phyloP scores from a whole-genome alignment of 306 rosid genomes.

The Oxytropis ochrocephala region DNA sequence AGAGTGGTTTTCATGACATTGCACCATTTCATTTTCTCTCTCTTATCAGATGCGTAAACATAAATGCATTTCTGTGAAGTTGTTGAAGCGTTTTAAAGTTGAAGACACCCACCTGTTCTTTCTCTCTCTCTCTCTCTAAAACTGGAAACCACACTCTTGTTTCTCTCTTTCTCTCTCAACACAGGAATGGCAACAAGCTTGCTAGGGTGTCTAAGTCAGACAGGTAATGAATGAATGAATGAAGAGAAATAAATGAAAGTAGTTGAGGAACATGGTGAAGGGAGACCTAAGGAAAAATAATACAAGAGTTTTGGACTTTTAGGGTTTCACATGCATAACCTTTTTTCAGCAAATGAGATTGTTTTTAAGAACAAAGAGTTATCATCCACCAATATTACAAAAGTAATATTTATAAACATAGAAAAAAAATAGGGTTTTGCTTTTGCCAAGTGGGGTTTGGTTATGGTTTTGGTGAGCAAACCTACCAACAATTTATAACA shows the following conservation, averaged over 20 bases:
- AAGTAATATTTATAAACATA: neutral
- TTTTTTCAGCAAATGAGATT: neutral
- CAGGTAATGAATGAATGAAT: constrained; percentile 53
- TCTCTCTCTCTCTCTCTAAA: neutral
- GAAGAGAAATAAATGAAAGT: constrained; percentile 72
- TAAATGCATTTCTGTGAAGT: constrained; percentile 48
- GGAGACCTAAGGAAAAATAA: neutral
- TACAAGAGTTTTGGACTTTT: neutral
- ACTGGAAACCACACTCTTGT: neutral
- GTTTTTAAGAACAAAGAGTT: neutral
- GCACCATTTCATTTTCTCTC: constrained; percentile 18
- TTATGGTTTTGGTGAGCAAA: constrained; percentile 60
- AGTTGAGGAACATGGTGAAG: constrained; percentile 61
- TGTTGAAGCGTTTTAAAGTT: constrained; percentile 38
- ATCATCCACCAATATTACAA: neutral
- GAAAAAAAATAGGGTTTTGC: neutral
- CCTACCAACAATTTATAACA: constrained; percentile 46
- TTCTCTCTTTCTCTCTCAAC: neutral
- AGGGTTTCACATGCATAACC: neutral
- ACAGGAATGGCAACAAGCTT: neutral
- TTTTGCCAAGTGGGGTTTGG: constrained; percentile 44
- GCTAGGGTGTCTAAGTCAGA: constrained; percentile 28
- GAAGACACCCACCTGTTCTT: constrained; percentile 14
- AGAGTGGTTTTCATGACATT: constrained; percentile 26
- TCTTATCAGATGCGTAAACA: constrained; percentile 31